phyloP scores from a whole-genome alignment of 176 grass and related monocot species.

The Oryza rufipogon region DNA sequence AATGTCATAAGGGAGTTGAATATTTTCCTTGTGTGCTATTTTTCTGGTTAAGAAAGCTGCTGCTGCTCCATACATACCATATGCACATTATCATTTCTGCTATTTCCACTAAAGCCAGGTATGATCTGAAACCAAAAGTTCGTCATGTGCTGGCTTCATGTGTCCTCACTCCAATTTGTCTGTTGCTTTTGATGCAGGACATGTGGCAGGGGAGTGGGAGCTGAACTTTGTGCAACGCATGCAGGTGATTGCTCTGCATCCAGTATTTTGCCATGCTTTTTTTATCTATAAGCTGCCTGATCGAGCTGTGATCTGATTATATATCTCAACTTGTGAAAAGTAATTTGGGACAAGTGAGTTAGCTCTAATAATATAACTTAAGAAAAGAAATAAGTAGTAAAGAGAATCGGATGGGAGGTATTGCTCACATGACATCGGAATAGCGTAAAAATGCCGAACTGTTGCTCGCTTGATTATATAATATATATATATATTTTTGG shows the following conservation, averaged over 20 bases:
- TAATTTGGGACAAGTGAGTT: not conserved
- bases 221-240: not conserved
- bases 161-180: not conserved
- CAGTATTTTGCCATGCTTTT: not conserved
- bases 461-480: not conserved
- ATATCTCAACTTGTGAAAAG: not conserved
- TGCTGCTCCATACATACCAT: not conserved
- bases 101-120: not conserved
- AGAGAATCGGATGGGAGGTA: not conserved
- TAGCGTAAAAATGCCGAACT: not conserved
- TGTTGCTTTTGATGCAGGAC: slow-evolving; percentile 7
- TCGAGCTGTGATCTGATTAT: not conserved
- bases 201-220: not conserved
- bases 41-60: not conserved
- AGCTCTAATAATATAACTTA: not conserved
- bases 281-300: not conserved
- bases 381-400: not conserved
- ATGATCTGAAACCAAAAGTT: not conserved
- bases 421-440: not conserved
- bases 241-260: not conserved
- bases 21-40: not conserved
- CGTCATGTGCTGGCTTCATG: not conserved
- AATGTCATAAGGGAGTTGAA: not conserved
- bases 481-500: not conserved
- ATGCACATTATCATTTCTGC: slow-evolving; percentile 8